Percentiles rank a stretch among this genome's conserved stretches.
Conservation (phyloP, 208 protist species). For the Trypanosoma platydactyli region DNA sequence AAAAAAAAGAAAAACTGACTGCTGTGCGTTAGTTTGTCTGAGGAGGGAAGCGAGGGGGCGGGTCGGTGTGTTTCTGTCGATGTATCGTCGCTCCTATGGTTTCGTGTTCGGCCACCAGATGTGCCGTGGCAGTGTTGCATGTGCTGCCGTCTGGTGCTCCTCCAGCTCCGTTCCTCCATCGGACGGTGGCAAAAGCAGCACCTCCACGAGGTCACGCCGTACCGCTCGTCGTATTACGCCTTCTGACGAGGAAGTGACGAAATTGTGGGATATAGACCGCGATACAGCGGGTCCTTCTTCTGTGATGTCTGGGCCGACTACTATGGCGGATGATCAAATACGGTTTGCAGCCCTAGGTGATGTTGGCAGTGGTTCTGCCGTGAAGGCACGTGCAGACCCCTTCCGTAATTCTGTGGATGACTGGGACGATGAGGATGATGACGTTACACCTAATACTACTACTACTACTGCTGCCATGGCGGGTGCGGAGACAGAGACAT, state of each 20-base stretch:
- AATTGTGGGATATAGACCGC: constrained; percentile 2
- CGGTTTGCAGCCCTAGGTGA: neutral
- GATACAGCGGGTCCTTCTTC: neutral
- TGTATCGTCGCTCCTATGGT: constrained; percentile 17
- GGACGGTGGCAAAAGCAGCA: neutral
- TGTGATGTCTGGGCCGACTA: neutral
- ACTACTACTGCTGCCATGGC: neutral
- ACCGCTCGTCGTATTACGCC: constrained; percentile 10
- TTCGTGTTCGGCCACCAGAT: neutral
- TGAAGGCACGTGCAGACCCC: neutral
- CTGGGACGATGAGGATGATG: constrained; percentile 17
- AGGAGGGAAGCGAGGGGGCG: neutral
- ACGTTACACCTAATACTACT: no score
- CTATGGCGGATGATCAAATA: constrained; percentile 18
- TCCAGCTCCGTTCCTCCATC: neutral
- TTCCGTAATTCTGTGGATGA: constrained; percentile 4
- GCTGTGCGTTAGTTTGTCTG: no score
- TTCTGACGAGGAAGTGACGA: constrained; percentile 27
- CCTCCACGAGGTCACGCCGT: neutral
- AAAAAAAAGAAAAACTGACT: no score
- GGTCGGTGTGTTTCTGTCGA: neutral
- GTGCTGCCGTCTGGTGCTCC: neutral
- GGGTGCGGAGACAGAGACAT: neutral
- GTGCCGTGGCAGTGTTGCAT: neutral
- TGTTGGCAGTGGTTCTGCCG: neutral